These are phyloP conservation scores for Didymella keratinophila DNA, from an alignment of 2,329 filamentous ascomycete genomes.

Conservation along the genomic window DNA sequence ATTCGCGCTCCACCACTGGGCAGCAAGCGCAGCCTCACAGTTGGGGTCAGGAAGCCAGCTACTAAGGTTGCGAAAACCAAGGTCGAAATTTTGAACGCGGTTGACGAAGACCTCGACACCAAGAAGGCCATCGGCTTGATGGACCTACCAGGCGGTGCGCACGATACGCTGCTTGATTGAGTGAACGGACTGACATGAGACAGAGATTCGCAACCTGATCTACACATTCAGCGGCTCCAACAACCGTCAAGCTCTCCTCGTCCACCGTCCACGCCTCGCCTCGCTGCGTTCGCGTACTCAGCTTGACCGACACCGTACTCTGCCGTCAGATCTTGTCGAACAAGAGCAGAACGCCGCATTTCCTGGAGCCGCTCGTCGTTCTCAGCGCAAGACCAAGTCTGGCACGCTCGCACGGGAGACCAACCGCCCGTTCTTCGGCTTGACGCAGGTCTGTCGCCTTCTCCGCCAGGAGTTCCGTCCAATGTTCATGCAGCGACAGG, in stretches of 20 bases:
- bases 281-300: constrained; percentile 37
- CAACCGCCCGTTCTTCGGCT: constrained; percentile 36
- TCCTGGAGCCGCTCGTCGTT: not conserved
- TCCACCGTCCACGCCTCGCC: constrained; percentile 36
- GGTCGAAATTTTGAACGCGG: not conserved
- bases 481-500: constrained; percentile 33
- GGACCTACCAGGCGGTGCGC: constrained; percentile 35
- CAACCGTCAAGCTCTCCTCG: constrained; percentile 33
- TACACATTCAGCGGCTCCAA: constrained; percentile 27
- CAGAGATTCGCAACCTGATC: constrained; percentile 43
- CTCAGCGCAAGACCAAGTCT: constrained; percentile 14
- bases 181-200: not conserved
- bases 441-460: constrained; percentile 39
- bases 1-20: not conserved
- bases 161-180: too few species aligned
- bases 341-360: constrained; percentile 23
- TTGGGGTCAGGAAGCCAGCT: not conserved
- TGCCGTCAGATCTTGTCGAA: constrained; percentile 27
- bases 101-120: too few species aligned
- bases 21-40: constrained; percentile 3
- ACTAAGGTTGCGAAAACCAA: not conserved
- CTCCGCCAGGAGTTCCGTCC: constrained; percentile 40
- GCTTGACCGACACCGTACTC: constrained; percentile 26
- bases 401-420: constrained; percentile 17
- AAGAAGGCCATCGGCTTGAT: constrained; percentile 27